Evolutionary conservation across 2,329 filamentous ascomycete genomes (phyloP), one percentile per base, ranked within the genome.

Genomic region (Botryosphaeria dothidea): DNA sequence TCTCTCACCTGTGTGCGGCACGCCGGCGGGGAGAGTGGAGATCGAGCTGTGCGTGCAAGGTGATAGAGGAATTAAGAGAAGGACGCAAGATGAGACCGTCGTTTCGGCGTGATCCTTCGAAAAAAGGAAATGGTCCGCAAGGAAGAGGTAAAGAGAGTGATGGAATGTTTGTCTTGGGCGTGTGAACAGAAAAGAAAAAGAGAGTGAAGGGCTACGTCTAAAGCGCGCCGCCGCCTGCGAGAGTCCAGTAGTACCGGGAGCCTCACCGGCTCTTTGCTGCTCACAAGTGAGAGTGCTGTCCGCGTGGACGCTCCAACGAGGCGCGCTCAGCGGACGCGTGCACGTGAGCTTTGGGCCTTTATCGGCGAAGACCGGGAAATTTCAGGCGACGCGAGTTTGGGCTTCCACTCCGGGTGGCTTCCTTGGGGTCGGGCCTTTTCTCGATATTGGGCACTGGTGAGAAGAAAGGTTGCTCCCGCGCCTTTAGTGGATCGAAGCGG

Each of bases 361-460:
- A 45, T 58, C 54, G 54, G 54, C 38, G 25, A 45, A 36, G 23
- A 58, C 54, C 54, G 38, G 54, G 9, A 31, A 51, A 51, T n/a
- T 21, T n/a, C 17, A 11, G 38, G 54, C 34, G 19, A 41, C 17
- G 38, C n/a, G 17, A 15, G 43, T 27, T 29, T 27, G 51, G 51
- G 51, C 23, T 36, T 36, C 49, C 19, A 17, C 34, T 23, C 25
- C 45, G 23, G 54, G 27, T 23, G 31, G 31, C 31, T 25, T 51
- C 15, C 34, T 56, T 38, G 34, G 52, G 19, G 21, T 38, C 52
- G 52, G 52, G 31, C 52, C 52, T 56, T 56, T 56, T 56, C 21
- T 25, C 36, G 19, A 36, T 13, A 41, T 56, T 56, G 52, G 52
- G 52, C 52, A 17, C 25, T 58, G 38, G 38, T 23, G 34, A 25